Evolutionary conservation across 1,284 basidiomycete species (phyloP).

Genomic region (Leccinum ponderosum): DNA sequence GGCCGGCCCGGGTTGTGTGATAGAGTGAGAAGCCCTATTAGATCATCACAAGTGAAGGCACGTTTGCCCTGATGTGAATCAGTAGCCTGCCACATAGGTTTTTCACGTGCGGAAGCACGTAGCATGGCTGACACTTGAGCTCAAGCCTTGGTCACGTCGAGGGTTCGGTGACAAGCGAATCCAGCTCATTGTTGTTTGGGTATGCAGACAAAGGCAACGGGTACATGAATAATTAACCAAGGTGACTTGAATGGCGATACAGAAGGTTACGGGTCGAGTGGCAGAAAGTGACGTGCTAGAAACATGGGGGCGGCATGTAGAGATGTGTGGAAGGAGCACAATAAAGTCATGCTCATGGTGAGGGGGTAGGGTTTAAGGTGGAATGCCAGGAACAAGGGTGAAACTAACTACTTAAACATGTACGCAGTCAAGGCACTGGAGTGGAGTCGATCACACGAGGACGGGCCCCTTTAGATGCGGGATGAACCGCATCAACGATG

Average conservation of each 20-base stretch:
- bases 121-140: background rate
- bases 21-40: too few species aligned
- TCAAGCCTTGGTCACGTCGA: background rate
- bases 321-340: slow-evolving; percentile 13
- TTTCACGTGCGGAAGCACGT: background rate
- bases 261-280: slow-evolving; percentile 2
- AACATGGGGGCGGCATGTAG: slow-evolving; percentile 8
- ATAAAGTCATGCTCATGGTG: slow-evolving; percentile 11
- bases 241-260: slow-evolving; percentile 14
- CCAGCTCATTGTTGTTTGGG: background rate
- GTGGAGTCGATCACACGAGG: background rate
- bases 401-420: slow-evolving; percentile 10
- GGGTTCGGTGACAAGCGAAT: background rate
- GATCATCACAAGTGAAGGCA: too few species aligned
- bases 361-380: background rate
- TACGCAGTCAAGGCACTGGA: background rate
- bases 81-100: background rate
- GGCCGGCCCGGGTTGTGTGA: too few species aligned
- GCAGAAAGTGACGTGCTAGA: slow-evolving; percentile 1
- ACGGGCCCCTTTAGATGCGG: background rate
- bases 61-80: too few species aligned
- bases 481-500: background rate
- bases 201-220: slow-evolving; percentile 2
- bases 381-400: slow-evolving; percentile 6
- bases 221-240: slow-evolving; percentile 21